Evolutionary conservation across 495 filamentous ascomycete genomes (phyloP).

Genomic region (Amphirosellinia nigrospora): DNA sequence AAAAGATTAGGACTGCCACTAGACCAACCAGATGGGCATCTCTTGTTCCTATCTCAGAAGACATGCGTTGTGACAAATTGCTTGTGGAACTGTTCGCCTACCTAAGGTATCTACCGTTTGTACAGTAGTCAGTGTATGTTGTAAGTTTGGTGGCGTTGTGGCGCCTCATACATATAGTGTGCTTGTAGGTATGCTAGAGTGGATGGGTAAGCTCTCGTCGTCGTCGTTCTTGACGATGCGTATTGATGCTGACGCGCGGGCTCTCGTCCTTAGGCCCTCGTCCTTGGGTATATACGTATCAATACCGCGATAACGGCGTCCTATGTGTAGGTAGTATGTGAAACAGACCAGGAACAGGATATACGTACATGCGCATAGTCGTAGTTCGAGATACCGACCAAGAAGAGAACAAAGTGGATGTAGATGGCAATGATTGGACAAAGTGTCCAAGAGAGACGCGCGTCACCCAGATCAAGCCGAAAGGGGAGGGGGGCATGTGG

Average conservation of each 20-base stretch:
- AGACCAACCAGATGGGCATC: background rate
- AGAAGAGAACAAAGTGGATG: slow-evolving; percentile 12
- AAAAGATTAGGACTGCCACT: too few relatives aligned
- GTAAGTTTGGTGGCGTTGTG: slow-evolving; percentile 2
- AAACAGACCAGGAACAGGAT: slow-evolving; percentile 1
- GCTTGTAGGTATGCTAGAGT: background rate
- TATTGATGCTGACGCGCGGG: background rate
- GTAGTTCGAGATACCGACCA: slow-evolving; percentile 9
- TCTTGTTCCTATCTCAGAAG: background rate
- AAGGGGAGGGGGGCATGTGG: slow-evolving; percentile 8
- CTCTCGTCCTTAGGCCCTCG: background rate
- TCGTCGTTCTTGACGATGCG: background rate
- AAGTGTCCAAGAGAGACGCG: slow-evolving; percentile 18
- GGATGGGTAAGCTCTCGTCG: slow-evolving; percentile 1
- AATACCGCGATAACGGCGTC: too few relatives aligned
- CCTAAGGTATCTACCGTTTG: too few relatives aligned
- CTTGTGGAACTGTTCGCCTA: background rate
- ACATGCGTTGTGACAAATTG: slow-evolving; percentile 4
- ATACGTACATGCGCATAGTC: background rate
- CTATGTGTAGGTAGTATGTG: too few relatives aligned
- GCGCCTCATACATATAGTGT: background rate
- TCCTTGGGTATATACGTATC: too few relatives aligned
- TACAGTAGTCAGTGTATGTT: too few relatives aligned
- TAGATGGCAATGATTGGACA: slow-evolving; percentile 10
- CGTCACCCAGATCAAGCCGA: slow-evolving; percentile 23